Base-by-base conservation (phyloP, 2,329 filamentous ascomycete species). In the Tolypocladium sp. region DNA sequence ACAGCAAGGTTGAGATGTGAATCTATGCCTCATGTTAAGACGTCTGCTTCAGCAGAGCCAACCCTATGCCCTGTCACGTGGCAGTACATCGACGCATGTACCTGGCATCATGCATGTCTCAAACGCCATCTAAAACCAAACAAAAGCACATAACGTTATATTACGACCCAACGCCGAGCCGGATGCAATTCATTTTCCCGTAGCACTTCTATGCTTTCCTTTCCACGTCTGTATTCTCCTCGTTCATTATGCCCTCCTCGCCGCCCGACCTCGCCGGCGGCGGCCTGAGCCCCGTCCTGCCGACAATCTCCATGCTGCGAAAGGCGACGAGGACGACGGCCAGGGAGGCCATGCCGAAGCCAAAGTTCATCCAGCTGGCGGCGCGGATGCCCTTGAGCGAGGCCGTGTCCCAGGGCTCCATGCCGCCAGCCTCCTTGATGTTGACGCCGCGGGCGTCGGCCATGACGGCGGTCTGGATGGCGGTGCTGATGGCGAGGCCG, bases 401-500 rank as follows among this genome's bases (percentile, higher is more conserved):
- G 0, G 79, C 66, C 0, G 64, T 61, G 37, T 85, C 81, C 74
- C 78, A 76, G 2, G 67, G 61, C 56, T 65, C 30, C 12, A 81
- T 70, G 0, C 73, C 61, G 0, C 80, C 81, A 0, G 73, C 77
- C 2, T 76, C 58, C 60, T 80, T 68, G 0, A 84, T 74, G 0
- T 69, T 55, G 0, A 79, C 73, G 3, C 74, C 74, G 35, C 79
- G 73, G 30, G 75, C 73, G 3, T 74, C 69, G 0, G 82, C 82
- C 72, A 85, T 82, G 27, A 87, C 80, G 0, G 83, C 80, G 0
- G 84, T 84, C 68, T 90, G 86, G 2, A 88, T 74, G 0, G 85
- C 84, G 0, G 86, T 88, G 3, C 80, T 82, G 38, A 90, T 76
- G 1, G 86, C 87, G 1, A 90, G 74, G 1, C 84, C 82, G n/a